These are phyloP conservation scores for Fusarium pseudocircinatum DNA, from an alignment of 2,329 filamentous ascomycete species.

Conservation along the genomic window DNA sequence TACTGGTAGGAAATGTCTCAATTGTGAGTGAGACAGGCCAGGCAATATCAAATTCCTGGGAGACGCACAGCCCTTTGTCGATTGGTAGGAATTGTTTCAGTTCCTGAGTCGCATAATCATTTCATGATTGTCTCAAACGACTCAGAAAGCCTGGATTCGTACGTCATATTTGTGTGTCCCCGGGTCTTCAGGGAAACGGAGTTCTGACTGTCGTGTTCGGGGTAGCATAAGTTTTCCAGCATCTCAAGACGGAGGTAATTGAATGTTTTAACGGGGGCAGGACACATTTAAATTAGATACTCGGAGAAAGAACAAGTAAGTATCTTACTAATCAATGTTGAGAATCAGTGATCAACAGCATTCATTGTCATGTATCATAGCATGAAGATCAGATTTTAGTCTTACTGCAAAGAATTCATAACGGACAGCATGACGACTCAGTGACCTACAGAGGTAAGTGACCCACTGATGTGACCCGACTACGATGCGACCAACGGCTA, in stretches of 20 bases:
- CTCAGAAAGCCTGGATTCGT: no score
- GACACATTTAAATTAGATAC: background rate
- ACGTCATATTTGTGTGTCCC: background rate
- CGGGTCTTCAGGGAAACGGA: background rate
- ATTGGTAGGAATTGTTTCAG: no score
- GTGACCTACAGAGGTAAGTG: background rate
- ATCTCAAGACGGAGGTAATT: background rate
- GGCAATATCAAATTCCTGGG: background rate
- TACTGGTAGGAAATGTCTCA: no score
- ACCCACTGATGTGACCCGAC: background rate
- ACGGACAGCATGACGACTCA: background rate
- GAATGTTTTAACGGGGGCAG: fast-evolving
- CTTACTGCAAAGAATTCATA: background rate
- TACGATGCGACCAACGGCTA: background rate
- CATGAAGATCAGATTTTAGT: no score
- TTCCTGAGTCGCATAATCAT: background rate
- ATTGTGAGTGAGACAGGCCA: no score
- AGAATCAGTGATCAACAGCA: fast-evolving
- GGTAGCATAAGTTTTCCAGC: background rate
- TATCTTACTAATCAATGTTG: background rate
- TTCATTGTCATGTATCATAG: background rate
- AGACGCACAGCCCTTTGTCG: background rate
- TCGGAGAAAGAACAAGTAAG: background rate
- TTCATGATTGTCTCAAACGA: no score
- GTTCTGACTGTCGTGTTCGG: background rate